These are phyloP conservation scores for Microcos paniculata DNA, from an alignment of 345 rosid species.

Conservation along the genomic window DNA sequence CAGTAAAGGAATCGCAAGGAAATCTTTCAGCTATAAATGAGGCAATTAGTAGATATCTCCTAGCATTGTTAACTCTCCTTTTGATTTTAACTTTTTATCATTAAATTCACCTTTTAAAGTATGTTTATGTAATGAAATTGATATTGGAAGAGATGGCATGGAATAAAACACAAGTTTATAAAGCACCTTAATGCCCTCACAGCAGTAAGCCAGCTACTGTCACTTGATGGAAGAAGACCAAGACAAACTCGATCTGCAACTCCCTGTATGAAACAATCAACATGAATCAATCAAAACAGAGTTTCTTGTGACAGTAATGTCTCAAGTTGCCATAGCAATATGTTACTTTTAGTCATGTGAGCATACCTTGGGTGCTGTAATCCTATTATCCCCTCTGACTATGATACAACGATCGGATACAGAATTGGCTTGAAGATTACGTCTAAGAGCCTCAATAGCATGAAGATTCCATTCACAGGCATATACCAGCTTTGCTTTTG, in stretches of 20 bases:
- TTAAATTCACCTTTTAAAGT: neutral
- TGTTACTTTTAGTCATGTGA: constrained; percentile 1
- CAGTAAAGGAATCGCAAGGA: neutral
- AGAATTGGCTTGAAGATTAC: constrained; percentile 63
- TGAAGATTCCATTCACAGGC: constrained; percentile 97
- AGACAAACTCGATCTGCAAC: constrained; percentile 90
- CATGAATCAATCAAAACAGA: constrained; percentile 2
- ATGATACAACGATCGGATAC: constrained; percentile 75
- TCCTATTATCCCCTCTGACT: constrained; percentile 82
- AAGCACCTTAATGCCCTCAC: constrained; percentile 77
- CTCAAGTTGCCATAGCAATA: neutral
- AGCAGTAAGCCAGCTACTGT: constrained; percentile 87
- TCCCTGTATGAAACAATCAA: constrained; percentile 43
- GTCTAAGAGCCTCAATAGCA: constrained; percentile 80
- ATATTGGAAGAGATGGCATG: neutral
- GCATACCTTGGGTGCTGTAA: constrained; percentile 75
- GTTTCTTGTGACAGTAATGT: neutral
- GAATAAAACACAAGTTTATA: neutral
- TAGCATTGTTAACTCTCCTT: neutral
- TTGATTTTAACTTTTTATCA: neutral
- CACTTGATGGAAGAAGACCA: constrained; percentile 91
- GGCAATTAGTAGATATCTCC: neutral
- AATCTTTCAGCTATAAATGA: neutral
- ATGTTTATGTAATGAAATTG: too few relatives aligned
- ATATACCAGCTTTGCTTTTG: constrained; percentile 77